A percentile compares a stretch with the other conserved stretches of the same genome.
These are phyloP conservation scores for Pleurotus platypus DNA, from an alignment of 768 basidiomycete genomes.

Conservation along the genomic window DNA sequence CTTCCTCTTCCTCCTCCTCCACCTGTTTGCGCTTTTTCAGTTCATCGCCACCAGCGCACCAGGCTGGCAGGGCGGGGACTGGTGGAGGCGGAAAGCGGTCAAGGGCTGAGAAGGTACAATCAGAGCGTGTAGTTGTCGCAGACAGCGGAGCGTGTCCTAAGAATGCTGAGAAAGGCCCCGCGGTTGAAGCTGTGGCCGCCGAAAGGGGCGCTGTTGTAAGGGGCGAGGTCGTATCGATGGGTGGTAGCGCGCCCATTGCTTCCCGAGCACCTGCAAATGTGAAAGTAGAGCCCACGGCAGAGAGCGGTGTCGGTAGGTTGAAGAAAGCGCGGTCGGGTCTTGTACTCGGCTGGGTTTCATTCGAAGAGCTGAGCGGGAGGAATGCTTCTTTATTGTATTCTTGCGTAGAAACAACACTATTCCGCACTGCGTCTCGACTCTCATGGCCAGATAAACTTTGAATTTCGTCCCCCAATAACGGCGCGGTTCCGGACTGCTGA, in stretches of 20 bases:
- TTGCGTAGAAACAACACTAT: background rate
- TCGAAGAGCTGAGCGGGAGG: background rate
- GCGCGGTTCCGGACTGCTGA: background rate
- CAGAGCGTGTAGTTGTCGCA: background rate
- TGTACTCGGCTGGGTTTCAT: background rate
- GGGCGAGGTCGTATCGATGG: background rate
- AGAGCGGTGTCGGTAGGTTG: background rate
- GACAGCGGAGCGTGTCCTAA: background rate
- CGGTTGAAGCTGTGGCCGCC: slow-evolving; percentile 1
- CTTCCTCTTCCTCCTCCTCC: background rate
- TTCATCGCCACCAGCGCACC: background rate
- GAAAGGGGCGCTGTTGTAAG: background rate
- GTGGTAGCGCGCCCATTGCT: background rate
- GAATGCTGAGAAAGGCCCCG: slow-evolving; percentile 5
- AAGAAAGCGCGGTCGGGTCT: background rate
- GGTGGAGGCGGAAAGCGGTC: slow-evolving; percentile 6
- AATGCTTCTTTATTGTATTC: background rate
- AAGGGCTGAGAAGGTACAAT: background rate
- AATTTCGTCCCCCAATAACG: background rate
- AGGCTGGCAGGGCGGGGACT: background rate
- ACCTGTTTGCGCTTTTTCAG: background rate
- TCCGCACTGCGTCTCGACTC: background rate
- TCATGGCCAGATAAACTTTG: background rate
- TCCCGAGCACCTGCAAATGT: slow-evolving; percentile 2
- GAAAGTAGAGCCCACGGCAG: background rate